phyloP scores from a whole-genome alignment of 2,329 filamentous ascomycete genomes.

The Cryphonectria naterciae region DNA sequence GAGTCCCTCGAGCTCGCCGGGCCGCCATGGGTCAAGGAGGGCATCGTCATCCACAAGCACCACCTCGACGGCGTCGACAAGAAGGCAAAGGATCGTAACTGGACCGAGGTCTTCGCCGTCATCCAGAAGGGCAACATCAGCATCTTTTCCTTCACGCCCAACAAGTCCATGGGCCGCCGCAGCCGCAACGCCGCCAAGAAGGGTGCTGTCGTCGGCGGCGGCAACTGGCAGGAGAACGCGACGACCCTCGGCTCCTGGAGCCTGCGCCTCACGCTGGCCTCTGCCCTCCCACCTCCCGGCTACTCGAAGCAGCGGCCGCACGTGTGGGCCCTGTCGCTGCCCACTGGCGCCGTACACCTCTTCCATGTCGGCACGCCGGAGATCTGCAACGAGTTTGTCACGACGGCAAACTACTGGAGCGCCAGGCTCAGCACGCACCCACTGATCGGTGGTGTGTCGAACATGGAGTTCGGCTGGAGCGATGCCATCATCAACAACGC shows the following conservation, averaged over 20 bases:
- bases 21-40: conserved; percentile 98
- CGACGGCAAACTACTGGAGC: conserved; percentile 96
- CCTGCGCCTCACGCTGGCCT: conserved; percentile 89
- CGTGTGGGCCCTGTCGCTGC: conserved; percentile 91
- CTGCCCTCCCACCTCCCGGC: conserved; percentile 83
- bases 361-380: conserved; percentile 97
- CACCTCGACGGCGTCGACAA: conserved; percentile 90
- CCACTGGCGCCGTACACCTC: conserved; percentile 92
- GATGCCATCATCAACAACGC: conserved; percentile 74
- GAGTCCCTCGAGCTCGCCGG: conserved; percentile 89
- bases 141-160: conserved; percentile 88
- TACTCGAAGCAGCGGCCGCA: conserved; percentile 90
- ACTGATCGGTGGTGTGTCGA: conserved; percentile 88
- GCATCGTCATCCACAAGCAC: conserved; percentile 93
- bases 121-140: conserved; percentile 94
- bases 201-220: conserved; percentile 80
- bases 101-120: conserved; percentile 94
- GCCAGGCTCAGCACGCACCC: conserved; percentile 93
- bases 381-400: conserved; percentile 92
- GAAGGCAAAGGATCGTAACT: conserved; percentile 90
- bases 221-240: conserved; percentile 98
- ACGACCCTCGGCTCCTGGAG: conserved; percentile 86
- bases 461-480: conserved; percentile 97
- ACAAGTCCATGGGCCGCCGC: conserved; percentile 68
- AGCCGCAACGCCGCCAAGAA: conserved; percentile 53